Base-by-base conservation (phyloP, 495 filamentous ascomycete species). In the Pyrenula massariospora region DNA sequence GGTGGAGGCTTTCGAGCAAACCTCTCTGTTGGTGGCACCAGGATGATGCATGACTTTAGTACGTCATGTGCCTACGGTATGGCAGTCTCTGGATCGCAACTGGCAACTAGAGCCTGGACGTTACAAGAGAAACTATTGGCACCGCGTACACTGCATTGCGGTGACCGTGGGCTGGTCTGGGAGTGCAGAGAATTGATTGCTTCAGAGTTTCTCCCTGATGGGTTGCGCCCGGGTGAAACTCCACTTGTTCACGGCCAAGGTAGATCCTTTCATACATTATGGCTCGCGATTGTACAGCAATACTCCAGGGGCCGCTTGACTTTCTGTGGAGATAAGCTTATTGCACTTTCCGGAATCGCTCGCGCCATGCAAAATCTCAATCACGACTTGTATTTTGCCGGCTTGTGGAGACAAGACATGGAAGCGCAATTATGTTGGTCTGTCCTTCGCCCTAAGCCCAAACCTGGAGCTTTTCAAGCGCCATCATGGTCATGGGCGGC, bases 311-410 rank as follows among this genome's bases (percentile, higher is more conserved):
- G 50, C 50, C 10, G 8, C 10, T 52, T 52, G 50, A 52, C 50
- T 5, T 10, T 52, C 22, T 10, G 8, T 19, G 10, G 8, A 19
- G 56, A 57, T 24, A 57, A 53, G 50, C 19, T 57, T 2, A 48
- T 54, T 24, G 56, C 56, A 24, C 48, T 57, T 23, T 54, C 49
- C 21, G 56, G 56, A 1, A 23, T 57, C 25, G 56, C 56, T 19
- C 11, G 50, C 12, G 24, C 25, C 8, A 15, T 53, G 2, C 56
- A 57, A 54, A 22, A 54, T 8, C 15, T 23, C 24, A 54, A 42
- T 12, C 2, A 42, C 19, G 50, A 57, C 25, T 8, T 24, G 22
- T 57, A 57, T 25, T 8, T 57, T 21, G 56, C 56, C 3, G 56
- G 56, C 21, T 22, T 57, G 56, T 57, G 56, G 56, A 21, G 47